Percentiles rank a stretch among this genome's conserved stretches.
Conservation (phyloP, 352 stramenopile genomes). For the Phytophthora cryptogea region DNA sequence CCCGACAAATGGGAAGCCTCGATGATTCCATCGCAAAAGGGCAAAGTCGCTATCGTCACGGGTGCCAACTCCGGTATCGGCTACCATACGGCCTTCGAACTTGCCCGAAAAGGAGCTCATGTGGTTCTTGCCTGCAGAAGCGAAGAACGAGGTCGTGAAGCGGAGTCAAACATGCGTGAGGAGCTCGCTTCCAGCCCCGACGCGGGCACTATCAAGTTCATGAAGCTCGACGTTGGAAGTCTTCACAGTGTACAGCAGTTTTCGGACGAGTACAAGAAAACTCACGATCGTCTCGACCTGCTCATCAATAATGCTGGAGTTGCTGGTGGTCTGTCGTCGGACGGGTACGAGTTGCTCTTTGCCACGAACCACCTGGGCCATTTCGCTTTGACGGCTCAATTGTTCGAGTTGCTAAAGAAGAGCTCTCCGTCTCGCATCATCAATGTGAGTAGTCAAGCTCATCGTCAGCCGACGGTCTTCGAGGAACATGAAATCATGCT, state of each 20-base stretch:
- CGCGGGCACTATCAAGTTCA: constrained; percentile 41
- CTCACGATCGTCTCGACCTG: constrained; percentile 44
- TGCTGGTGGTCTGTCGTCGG: constrained; percentile 39
- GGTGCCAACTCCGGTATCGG: constrained; percentile 44
- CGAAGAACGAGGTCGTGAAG: constrained; percentile 19
- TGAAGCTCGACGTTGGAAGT: constrained; percentile 47
- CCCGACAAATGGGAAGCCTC: neutral
- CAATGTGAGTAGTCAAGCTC: constrained; percentile 40
- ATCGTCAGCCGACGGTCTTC: constrained; percentile 30
- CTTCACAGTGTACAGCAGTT: constrained; percentile 46
- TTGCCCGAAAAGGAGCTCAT: constrained; percentile 33
- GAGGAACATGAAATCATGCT: constrained; percentile 40
- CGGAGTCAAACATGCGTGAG: constrained; percentile 27
- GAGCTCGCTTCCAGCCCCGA: neutral
- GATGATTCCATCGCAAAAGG: constrained; percentile 29
- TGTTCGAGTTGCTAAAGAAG: constrained; percentile 43
- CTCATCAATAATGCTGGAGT: constrained; percentile 80
- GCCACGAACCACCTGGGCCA: constrained; percentile 65
- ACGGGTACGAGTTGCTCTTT: constrained; percentile 62
- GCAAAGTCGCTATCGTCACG: constrained; percentile 44
- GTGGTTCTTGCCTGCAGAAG: constrained; percentile 42
- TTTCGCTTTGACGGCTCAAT: constrained; percentile 50
- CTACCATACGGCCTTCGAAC: constrained; percentile 30
- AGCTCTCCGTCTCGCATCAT: constrained; percentile 32
- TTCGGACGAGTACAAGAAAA: constrained; percentile 25